Evolutionary conservation across 768 basidiomycete species (phyloP), one percentile per base, ranked within the genome.

Genomic region (Strobilomyces dryophilus): DNA sequence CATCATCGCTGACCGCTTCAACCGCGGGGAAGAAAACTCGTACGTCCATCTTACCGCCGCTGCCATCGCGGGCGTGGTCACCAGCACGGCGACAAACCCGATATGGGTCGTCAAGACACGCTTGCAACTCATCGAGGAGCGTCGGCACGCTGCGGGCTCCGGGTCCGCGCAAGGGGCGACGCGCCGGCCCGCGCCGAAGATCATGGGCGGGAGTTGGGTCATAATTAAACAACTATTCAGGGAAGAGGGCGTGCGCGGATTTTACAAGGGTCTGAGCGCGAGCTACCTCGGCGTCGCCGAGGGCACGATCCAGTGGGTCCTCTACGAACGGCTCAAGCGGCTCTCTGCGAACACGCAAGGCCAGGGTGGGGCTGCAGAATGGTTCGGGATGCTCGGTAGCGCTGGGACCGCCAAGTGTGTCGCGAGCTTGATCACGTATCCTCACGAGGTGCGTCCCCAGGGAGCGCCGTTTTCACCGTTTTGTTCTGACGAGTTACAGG

Each of bases 21-120:
- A 95, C 69, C 47, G 68, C 0, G 77, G 93, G 24, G 61, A 81
- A 55, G 93, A 98, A 70, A 95, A 90, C 69, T 77, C 88, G 0
- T 82, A 79, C 56, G 86, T 99, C 0, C 95, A 98, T 68, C 83
- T 98, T 21, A 56, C 76, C 1, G 89, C 95, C 0, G 97, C 95
- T 1, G 88, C 91, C 0, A 65, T 84, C 10, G 95, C 95, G 1
- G 95, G 95, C 1, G 74, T 98, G 58, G 75, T 78, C 31, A 99
- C 97, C 0, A 82, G 94, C 5, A 87, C 92, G 0, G 92, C 84
- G 11, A 98, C 97, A 20, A 99, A 99, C 68, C 97, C 97, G 0
- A 95, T 99, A 24, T 99, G 97, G 97, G 97, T 99, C 44, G 92
- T 99, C 55, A 99, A 98, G 71, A 99, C 97, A 41, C 85, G 95